Evolutionary conservation across 106 monocot species (phyloP).

Genomic region (Cymbidium sinense): DNA sequence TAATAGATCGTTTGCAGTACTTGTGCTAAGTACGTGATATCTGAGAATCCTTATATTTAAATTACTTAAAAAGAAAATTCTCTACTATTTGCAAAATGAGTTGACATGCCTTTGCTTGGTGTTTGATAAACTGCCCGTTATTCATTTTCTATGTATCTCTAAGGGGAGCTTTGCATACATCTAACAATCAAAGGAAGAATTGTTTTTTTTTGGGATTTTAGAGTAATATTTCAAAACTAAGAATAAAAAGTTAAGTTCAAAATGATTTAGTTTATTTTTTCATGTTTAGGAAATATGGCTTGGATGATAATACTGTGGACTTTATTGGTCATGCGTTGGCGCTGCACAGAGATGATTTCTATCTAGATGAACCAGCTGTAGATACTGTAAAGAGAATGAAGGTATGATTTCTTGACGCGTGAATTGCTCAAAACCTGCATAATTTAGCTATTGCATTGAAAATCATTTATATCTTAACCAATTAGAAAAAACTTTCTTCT

Average conservation of each 20-base stretch:
- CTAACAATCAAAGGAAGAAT: not conserved
- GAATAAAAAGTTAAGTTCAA: not conserved
- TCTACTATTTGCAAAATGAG: not conserved
- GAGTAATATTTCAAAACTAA: not conserved
- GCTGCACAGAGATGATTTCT: slow-evolving; percentile 82
- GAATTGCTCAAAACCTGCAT: not conserved
- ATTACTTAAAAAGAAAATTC: not conserved
- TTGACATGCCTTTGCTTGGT: not conserved
- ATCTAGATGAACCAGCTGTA: slow-evolving; percentile 78
- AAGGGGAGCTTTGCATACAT: not conserved
- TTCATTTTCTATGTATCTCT: not conserved
- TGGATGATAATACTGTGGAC: slow-evolving; percentile 82
- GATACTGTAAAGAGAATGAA: slow-evolving; percentile 98
- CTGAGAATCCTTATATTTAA: not conserved
- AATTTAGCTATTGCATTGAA: not conserved
- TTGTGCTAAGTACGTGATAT: not conserved
- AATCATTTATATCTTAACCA: not conserved
- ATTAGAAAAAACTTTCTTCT: too few species aligned
- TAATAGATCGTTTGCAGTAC: not conserved
- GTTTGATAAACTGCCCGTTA: not conserved
- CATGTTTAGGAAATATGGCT: slow-evolving; percentile 70
- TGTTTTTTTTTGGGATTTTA: not conserved
- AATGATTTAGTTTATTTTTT: slow-evolving; percentile 3
- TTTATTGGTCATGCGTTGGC: slow-evolving; percentile 92
- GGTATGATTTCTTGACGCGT: slow-evolving; percentile 24